phyloP scores from a whole-genome alignment of 805 yeast genomes.

The Candida silvicultrix region DNA sequence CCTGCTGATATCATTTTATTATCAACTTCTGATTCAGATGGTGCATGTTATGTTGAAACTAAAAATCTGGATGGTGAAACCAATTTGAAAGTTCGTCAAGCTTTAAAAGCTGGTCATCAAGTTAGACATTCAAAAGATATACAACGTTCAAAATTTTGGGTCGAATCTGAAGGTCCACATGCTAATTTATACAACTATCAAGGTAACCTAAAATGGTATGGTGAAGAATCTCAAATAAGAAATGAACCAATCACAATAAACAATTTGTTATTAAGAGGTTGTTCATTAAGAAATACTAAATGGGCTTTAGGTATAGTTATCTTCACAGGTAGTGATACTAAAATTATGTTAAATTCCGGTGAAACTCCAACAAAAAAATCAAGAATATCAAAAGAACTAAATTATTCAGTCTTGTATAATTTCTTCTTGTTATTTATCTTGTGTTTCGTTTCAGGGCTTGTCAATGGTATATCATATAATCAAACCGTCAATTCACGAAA shows the following conservation, averaged over 20 bases:
- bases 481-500: constrained; percentile 42
- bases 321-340: constrained; percentile 75
- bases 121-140: constrained; percentile 43
- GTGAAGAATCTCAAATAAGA: constrained; percentile 28
- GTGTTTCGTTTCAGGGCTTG: constrained; percentile 64
- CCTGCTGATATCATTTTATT: constrained; percentile 71
- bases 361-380: constrained; percentile 73
- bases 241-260: constrained; percentile 67
- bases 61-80: constrained; percentile 81
- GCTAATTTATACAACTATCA: constrained; percentile 71
- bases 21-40: constrained; percentile 63
- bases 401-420: constrained; percentile 62
- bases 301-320: constrained; percentile 77
- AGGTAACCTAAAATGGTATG: constrained; percentile 56
- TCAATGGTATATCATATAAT: constrained; percentile 62
- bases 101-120: constrained; percentile 53
- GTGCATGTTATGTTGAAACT: constrained; percentile 69
- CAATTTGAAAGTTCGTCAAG: constrained; percentile 70
- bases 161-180: constrained; percentile 84
- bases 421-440: constrained; percentile 56
- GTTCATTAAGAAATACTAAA: constrained; percentile 71
- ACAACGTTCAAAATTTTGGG: constrained; percentile 49
- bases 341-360: constrained; percentile 78
- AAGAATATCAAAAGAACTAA: constrained; percentile 66
- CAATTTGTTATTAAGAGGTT: constrained; percentile 68